Base-by-base conservation (phyloP, 495 filamentous ascomycete species). In the Cercophora sp. region DNA sequence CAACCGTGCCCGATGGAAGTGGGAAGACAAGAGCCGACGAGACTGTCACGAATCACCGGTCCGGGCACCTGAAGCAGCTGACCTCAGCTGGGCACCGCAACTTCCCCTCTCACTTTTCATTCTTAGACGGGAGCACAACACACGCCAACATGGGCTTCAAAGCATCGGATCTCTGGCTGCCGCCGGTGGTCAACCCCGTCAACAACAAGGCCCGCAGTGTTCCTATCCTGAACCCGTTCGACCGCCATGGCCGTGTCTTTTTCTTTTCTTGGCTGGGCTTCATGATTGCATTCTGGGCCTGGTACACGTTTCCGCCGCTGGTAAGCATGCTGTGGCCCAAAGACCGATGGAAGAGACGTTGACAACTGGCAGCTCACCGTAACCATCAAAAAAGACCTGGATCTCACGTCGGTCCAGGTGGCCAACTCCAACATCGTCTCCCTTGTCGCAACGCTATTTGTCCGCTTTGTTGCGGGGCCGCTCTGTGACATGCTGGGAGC, bases 251-350 rank as follows among this genome's bases (percentile, higher is more conserved):
- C 36, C 79, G 91, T 3, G 89, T 93, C 0, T 96, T 94, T 69
- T 89, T 90, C 77, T 96, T 96, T 71, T 89, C 90, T 0, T 96
- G 91, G 86, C 79, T 89, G 39, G 92, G 92, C 8, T 97, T 97
- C 72, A 88, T 96, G 84, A 82, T 96, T 51, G 89, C 91, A 18
- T 97, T 97, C 74, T 86, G 89, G 70, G 92, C 88, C 2, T 97
- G 92, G 87, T 89, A 84, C 64, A 82, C 88, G 1, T 92, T 91
- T 72, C 88, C 88, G 47, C 88, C 88, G 59, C 64, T 93, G 74
- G 85, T 90, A 75, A 70, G 4, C 32, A 8, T 10, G 23, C 24
- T 13, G 0, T n/a, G 22, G 3, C 9, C 10, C 11, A 4, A 0
- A 13, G 15, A 16, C 15, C 6, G 15, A 9, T 18, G 2, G 6